Conservation (phyloP, 2,329 filamentous ascomycete genomes). For the Penicillium griseofulvum region DNA sequence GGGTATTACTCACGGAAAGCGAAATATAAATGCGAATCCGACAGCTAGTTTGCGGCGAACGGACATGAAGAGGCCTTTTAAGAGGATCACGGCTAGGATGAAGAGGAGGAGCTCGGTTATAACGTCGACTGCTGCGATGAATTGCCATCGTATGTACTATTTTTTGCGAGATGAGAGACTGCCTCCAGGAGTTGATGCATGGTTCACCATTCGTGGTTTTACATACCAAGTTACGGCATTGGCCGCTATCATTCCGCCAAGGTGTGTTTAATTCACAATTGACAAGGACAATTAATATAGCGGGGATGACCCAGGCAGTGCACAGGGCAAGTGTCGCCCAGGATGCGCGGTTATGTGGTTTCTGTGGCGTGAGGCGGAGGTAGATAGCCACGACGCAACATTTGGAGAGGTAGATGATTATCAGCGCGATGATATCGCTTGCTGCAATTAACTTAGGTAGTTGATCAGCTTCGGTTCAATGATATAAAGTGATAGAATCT, state of each 20-base stretch:
- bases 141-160: conserved; percentile 34
- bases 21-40: conserved; percentile 34
- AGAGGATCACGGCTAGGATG: conserved; percentile 27
- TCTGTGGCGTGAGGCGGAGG: conserved; percentile 46
- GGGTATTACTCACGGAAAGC: conserved; percentile 35
- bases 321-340: conserved; percentile 37
- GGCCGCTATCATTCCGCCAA: conserved; percentile 30
- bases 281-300: conserved; percentile 42
- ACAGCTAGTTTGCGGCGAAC: conserved; percentile 34
- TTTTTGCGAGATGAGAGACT: not conserved
- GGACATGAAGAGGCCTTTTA: conserved; percentile 34
- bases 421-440: conserved; percentile 45
- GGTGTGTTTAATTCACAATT: conserved; percentile 42
- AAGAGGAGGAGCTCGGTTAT: conserved; percentile 36
- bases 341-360: conserved; percentile 38
- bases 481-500: not conserved
- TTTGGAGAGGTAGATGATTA: conserved; percentile 42
- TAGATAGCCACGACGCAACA: conserved; percentile 44
- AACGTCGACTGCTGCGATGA: conserved; percentile 37
- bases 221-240: conserved; percentile 29
- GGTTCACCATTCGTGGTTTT: not conserved
- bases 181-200: not conserved
- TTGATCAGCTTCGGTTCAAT: not conserved
- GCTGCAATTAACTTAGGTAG: conserved; percentile 31
- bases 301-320: conserved; percentile 40